Evolutionary conservation across 2,329 filamentous ascomycete genomes (phyloP), one percentile per base, ranked within the genome.

Genomic region (Colletotrichum chlorophyti): DNA sequence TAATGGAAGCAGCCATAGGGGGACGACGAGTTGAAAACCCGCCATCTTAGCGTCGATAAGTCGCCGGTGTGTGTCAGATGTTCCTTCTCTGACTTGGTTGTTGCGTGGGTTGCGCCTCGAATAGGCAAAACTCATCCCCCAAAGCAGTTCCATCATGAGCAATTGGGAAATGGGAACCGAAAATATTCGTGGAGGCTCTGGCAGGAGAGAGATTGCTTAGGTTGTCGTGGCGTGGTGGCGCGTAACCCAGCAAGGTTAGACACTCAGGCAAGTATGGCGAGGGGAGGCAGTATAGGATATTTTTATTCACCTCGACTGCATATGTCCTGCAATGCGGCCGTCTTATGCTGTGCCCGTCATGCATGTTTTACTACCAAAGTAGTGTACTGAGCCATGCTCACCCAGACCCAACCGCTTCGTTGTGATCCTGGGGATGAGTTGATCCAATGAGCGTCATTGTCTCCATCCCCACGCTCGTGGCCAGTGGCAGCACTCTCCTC

Each of bases 241-340:
- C n/a, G n/a, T n/a, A n/a, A n/a, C n/a, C n/a, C n/a, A n/a, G n/a
- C n/a, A n/a, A n/a, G n/a, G n/a, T n/a, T n/a, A n/a, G n/a, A n/a
- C n/a, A n/a, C n/a, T n/a, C n/a, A n/a, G n/a, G n/a, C n/a, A n/a
- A n/a, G n/a, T n/a, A n/a, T n/a, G n/a, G n/a, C n/a, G 32, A 38
- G 46, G 37, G 14, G n/a, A 7, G 35, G n/a, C n/a, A n/a, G n/a
- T n/a, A n/a, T n/a, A n/a, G 45, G 35, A 40, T 52, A 58, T 60
- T 60, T 52, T 60, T 60, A 58, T 40, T 58, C 53, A 46, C n/a
- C n/a, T n/a, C n/a, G n/a, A n/a, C 31, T 40, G 49, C 40, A 46
- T 21, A 26, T n/a, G n/a, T n/a, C n/a, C 37, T 23, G 27, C 42
- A 24, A 14, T 45, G 27, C 29, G 31, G 26, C 32, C 19, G 40